Evolutionary conservation across 2,329 filamentous ascomycete genomes (phyloP), one percentile per base, ranked within the genome.

Genomic region (Cytospora schulzeri): DNA sequence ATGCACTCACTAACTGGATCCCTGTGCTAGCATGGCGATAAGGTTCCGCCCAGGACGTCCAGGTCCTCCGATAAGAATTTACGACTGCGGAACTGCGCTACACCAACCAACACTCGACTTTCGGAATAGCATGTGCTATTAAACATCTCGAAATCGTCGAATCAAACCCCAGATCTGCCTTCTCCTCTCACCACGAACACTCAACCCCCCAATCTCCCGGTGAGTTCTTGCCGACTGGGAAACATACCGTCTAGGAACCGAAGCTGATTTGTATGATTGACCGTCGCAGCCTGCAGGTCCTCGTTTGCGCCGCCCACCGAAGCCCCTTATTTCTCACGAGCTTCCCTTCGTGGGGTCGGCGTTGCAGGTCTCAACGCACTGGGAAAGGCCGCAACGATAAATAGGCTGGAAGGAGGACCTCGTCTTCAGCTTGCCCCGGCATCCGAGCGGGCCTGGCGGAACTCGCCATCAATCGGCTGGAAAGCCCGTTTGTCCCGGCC

Each of bases 401-500:
- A 17, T 11, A 35, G 22, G 29, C 52, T 56, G n/a, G 9, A 48
- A 48, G 22, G 45, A 48, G 45, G 52, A n/a, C 41, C 14, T 62
- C 35, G 60, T 35, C 24, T n/a, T 56, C 53, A 17, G 9, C 3
- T 56, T 29, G 53, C 33, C 38, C 4, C 24, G 35, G 24, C 28
- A 19, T 54, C 28, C 62, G 48, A 60, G 52, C 62, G 31, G 58
- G 51, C 60, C 59, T 53, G 59, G 62, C 62, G 28, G 54, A 57
- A 53, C 56, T 48, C 22, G 55, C 53, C 54, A 53, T 51, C 48
- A 41, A 52, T 53, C 57, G 62, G 45, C 50, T 59, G 48, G 33
- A 59, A 29, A 65, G 53, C 64, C 63, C 38, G 48, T 57, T 64
- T 53, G 45, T 57, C 58, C 62, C 56, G 58, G 50, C 52, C 51